These are phyloP conservation scores for Elongisporangium anandrum DNA, from an alignment of 352 stramenopile species.

Conservation along the genomic window DNA sequence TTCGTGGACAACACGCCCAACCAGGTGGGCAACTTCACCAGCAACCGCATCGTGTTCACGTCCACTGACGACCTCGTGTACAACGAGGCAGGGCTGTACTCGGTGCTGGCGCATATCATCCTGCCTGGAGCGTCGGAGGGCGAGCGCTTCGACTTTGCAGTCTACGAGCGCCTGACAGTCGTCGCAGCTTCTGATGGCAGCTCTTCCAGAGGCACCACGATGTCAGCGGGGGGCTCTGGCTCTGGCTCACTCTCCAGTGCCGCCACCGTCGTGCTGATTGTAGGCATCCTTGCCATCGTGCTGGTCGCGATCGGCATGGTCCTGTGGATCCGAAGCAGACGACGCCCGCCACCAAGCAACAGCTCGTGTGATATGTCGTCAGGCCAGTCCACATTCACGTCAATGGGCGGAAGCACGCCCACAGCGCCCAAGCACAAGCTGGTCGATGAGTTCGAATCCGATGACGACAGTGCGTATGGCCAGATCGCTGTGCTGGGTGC, in stretches of 20 bases:
- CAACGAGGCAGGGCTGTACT: conserved; percentile 13
- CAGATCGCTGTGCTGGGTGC: neutral
- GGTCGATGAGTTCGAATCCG: neutral
- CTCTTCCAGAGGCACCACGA: neutral
- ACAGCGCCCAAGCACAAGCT: neutral
- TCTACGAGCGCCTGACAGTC: conserved; percentile 21
- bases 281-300: neutral
- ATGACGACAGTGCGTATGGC: neutral
- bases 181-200: conserved; percentile 1
- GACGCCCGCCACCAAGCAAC: neutral
- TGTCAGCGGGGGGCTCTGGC: neutral
- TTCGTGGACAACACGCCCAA: conserved; percentile 19
- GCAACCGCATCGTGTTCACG: conserved; percentile 12
- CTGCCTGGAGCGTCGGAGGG: conserved; percentile 6
- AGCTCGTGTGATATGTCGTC: neutral
- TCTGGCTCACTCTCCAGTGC: neutral
- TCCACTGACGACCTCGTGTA: conserved; percentile 16
- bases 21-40: conserved; percentile 16
- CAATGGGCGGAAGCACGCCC: neutral
- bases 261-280: neutral
- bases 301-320: neutral
- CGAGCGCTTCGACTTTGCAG: conserved; percentile 22
- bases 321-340: neutral
- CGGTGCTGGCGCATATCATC: conserved; percentile 27
- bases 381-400: neutral